Evolutionary conservation across 768 basidiomycete species (phyloP), one percentile per base, ranked within the genome.

Genomic region (Tricholoma saponaceum): DNA sequence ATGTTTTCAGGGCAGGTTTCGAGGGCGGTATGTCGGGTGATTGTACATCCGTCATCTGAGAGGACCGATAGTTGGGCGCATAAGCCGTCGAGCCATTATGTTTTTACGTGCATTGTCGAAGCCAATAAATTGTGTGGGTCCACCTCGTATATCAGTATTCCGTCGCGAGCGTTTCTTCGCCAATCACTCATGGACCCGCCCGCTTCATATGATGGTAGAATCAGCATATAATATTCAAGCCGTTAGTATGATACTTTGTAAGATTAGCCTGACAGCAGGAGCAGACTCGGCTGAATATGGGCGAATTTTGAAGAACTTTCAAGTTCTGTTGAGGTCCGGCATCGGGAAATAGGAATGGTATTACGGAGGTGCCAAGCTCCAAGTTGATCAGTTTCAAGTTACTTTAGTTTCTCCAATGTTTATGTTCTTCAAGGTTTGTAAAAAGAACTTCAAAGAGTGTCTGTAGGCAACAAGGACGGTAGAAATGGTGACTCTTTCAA

Each of bases 401-500:
- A n/a, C n/a, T n/a, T n/a, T n/a, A n/a, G n/a, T n/a, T n/a, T n/a
- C n/a, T n/a, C n/a, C n/a, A n/a, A n/a, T n/a, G n/a, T n/a, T n/a
- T 5, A 32, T 10, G 8, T 9, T 22, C 41, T 43, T 43, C 18
- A 43, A 43, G n/a, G 6, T 5, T 43, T 16, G 41, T 43, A 43
- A 20, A 7, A n/a, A 43, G 8, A 20, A 43, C 41, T 43, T 43
- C 41, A 43, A 22, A 43, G 6, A 30, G 28, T n/a, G 25, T n/a
- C 16, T 28, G 28, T 28, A 30, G 25, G 30, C 28, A 50, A n/a
- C 47, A 80, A 60, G 3, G 77, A 72, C 23, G 76, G 76, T 28
- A 80, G 58, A 57, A 79, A 78, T 16, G 71, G 62, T 8, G 79
- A 79, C 54, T 76, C 73, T 53, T 69, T 69, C 12, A 75, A 60